Percentiles rank a stretch among this genome's conserved stretches.
phyloP scores from a whole-genome alignment of 2,329 filamentous ascomycete genomes.

The Claviceps citrina region DNA sequence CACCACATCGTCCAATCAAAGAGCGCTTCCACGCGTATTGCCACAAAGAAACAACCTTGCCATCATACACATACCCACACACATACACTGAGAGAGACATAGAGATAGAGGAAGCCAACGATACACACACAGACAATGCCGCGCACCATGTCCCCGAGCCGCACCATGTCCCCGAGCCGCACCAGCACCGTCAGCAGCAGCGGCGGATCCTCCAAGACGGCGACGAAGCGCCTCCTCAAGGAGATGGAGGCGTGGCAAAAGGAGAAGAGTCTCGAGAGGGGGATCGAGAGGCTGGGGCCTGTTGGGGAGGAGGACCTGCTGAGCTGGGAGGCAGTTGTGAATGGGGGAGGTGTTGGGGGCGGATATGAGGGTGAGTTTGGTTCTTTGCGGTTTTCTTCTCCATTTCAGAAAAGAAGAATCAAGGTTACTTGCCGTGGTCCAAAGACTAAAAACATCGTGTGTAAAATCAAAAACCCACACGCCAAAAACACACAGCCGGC shows the following conservation, averaged over 20 bases:
- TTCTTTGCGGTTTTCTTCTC: neutral
- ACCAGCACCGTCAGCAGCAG: neutral
- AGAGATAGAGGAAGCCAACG: too few species aligned
- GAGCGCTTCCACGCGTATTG: too few species aligned
- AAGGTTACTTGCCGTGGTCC: too few species aligned
- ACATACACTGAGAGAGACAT: too few species aligned
- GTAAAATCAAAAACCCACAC: too few species aligned
- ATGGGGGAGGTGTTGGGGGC: slow-evolving; percentile 37
- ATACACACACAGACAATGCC: too few species aligned
- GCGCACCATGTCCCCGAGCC: slow-evolving; percentile 5
- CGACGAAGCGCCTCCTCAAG: slow-evolving; percentile 41
- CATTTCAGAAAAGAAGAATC: too few species aligned
- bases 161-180: slow-evolving; percentile 7
- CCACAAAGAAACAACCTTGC: too few species aligned
- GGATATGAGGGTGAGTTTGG: slow-evolving; percentile 38
- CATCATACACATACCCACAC: too few species aligned
- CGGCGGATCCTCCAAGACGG: slow-evolving; percentile 25
- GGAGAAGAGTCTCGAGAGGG: slow-evolving; percentile 33
- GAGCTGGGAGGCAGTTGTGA: slow-evolving; percentile 44
- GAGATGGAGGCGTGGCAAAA: slow-evolving; percentile 39
- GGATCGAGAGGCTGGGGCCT: slow-evolving; percentile 44
- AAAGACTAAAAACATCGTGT: too few species aligned
- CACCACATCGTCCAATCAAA: too few species aligned
- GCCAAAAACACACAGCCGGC: too few species aligned
- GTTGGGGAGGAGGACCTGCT: slow-evolving; percentile 38